Percentiles rank a stretch among this genome's conserved stretches.
Conservation (phyloP, 495 filamentous ascomycete genomes). For the Astrocystis sublimbata region DNA sequence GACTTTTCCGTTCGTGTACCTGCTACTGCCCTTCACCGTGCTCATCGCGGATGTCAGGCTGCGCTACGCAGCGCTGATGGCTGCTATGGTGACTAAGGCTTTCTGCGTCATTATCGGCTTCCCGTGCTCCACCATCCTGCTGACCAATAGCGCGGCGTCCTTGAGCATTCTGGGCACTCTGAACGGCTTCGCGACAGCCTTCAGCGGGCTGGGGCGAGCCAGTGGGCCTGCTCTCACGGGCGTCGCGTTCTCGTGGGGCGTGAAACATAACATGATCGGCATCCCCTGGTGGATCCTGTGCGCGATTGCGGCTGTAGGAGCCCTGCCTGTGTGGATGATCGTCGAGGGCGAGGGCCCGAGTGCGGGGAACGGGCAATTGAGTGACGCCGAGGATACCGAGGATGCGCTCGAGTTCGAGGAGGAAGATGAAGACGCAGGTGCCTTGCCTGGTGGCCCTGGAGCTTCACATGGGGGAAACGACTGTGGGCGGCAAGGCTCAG, state of each 20-base stretch:
- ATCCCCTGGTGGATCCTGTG: constrained; percentile 77
- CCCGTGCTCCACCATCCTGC: constrained; percentile 82
- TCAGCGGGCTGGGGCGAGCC: constrained; percentile 76
- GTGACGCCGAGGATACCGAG: constrained; percentile 18
- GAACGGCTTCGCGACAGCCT: constrained; percentile 82
- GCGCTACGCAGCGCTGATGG: constrained; percentile 50
- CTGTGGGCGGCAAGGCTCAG: not conserved
- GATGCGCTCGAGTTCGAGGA: constrained; percentile 17
- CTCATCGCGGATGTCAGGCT: constrained; percentile 50
- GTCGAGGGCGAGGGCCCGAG: constrained; percentile 61
- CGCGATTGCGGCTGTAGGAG: constrained; percentile 58
- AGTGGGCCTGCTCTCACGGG: constrained; percentile 71
- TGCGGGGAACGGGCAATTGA: constrained; percentile 20
- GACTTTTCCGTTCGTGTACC: constrained; percentile 70
- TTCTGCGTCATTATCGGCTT: constrained; percentile 76
- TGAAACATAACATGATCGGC: constrained; percentile 69
- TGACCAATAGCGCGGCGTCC: constrained; percentile 81
- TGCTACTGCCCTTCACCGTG: constrained; percentile 71
- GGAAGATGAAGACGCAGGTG: constrained; percentile 13
- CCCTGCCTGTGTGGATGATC: constrained; percentile 68
- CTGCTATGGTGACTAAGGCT: constrained; percentile 67
- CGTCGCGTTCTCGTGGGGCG: constrained; percentile 66
- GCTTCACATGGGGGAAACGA: not conserved
- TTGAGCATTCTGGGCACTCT: constrained; percentile 80
- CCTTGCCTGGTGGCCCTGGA: not conserved